Conservation (phyloP, 257 asterid species). For the Fraxinus americana region DNA sequence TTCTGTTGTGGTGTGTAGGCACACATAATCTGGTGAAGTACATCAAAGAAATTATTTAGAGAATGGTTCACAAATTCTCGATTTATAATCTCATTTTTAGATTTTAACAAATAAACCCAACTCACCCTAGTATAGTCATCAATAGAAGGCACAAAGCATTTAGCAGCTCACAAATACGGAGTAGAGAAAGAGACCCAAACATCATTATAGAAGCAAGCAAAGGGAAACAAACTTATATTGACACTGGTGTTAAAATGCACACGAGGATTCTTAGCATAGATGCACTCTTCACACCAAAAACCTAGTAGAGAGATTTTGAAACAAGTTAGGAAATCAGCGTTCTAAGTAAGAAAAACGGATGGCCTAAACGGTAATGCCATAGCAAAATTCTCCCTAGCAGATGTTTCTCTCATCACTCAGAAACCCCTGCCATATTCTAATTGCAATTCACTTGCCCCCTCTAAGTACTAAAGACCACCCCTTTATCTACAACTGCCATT, state of each 20-base stretch:
- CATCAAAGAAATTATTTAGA: no score
- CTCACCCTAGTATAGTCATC: no score
- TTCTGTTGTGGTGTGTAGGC: no score
- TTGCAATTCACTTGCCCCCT: no score
- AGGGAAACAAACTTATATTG: not conserved
- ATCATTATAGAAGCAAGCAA: not conserved
- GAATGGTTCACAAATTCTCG: not conserved
- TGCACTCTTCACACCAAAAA: not conserved
- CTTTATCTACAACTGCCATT: no score
- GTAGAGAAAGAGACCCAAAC: not conserved
- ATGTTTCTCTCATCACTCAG: not conserved
- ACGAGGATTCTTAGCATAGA: not conserved
- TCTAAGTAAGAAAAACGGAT: not conserved
- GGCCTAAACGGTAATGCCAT: not conserved
- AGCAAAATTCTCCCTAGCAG: not conserved
- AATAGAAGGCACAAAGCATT: no score
- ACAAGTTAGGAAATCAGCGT: not conserved
- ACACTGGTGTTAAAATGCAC: not conserved
- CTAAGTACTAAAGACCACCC: no score
- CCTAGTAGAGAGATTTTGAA: no score
- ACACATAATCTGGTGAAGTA: no score
- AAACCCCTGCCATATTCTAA: no score
- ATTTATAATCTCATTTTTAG: not conserved
- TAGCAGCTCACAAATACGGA: no score
- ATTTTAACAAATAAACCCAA: no score